phyloP scores from a whole-genome alignment of 768 basidiomycete species.

The Leccinellum albellum region DNA sequence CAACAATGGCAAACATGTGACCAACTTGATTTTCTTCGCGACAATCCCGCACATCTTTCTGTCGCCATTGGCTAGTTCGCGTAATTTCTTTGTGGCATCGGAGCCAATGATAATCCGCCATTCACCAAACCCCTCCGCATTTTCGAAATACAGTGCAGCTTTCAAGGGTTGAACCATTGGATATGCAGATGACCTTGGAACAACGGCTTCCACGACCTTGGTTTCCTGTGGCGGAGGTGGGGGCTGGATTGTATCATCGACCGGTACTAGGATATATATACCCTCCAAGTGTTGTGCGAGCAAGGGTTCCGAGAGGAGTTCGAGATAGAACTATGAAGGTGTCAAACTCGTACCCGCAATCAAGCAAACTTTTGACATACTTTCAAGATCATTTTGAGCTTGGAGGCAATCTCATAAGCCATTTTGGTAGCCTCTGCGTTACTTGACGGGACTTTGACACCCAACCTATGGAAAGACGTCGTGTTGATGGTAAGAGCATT shows the following conservation, averaged over 20 bases:
- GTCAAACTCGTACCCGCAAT: background rate
- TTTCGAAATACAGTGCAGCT: constrained; percentile 58
- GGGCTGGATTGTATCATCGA: background rate
- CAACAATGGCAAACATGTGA: background rate
- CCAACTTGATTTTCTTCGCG: constrained; percentile 67
- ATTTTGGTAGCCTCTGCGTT: constrained; percentile 15
- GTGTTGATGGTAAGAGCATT: constrained; percentile 19
- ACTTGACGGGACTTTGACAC: constrained; percentile 24
- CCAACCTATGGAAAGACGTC: constrained; percentile 30
- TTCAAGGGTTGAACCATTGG: constrained; percentile 56
- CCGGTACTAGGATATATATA: constrained; percentile 5
- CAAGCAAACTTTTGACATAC: constrained; percentile 12
- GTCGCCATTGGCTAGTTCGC: constrained; percentile 44
- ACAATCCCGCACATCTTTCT: constrained; percentile 47
- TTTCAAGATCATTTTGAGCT: constrained; percentile 28
- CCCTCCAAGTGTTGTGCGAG: constrained; percentile 8
- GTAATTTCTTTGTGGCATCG: constrained; percentile 46
- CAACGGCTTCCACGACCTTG: background rate
- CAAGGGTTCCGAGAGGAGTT: constrained; percentile 15
- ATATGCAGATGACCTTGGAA: constrained; percentile 29
- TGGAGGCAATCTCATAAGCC: constrained; percentile 12
- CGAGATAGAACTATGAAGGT: constrained; percentile 23
- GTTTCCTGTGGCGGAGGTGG: background rate
- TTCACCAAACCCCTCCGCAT: constrained; percentile 55
- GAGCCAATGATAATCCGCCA: constrained; percentile 60